These are phyloP conservation scores for Naganishia randhawae DNA, from an alignment of 768 basidiomycete species.

Conservation along the genomic window DNA sequence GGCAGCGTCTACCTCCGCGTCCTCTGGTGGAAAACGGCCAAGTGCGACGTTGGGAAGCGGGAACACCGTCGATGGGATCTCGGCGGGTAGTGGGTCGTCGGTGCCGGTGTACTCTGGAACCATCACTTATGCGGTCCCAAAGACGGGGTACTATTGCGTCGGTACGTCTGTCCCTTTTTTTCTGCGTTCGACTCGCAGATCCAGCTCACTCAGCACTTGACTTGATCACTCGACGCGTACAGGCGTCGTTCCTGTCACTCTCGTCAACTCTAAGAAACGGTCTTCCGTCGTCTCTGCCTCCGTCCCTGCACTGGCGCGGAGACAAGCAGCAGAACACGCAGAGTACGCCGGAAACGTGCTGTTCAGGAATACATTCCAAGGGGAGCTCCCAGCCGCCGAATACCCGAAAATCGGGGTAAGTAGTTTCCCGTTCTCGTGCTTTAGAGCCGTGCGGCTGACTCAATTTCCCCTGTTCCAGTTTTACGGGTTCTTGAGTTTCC, in stretches of 20 bases:
- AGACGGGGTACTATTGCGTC: conserved; percentile 94
- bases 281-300: conserved; percentile 40
- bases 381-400: conserved; percentile 83
- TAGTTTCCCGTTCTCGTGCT: not conserved
- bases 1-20: conserved; percentile 1
- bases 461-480: conserved; percentile 58
- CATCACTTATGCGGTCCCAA: conserved; percentile 74
- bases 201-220: not conserved
- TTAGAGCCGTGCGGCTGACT: not conserved
- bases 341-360: conserved; percentile 72
- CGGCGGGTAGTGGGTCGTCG: not conserved
- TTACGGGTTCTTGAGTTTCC: conserved; percentile 75
- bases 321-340: conserved; percentile 62
- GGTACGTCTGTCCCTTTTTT: conserved; percentile 57
- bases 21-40: conserved; percentile 20
- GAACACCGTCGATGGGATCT: not conserved
- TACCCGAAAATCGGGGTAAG: conserved; percentile 94
- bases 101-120: conserved; percentile 59
- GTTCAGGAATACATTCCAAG: conserved; percentile 83
- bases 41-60: conserved; percentile 1
- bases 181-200: not conserved
- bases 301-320: not conserved
- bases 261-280: conserved; percentile 54
- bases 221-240: no score
- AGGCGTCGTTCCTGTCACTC: conserved; percentile 86